phyloP scores from a whole-genome alignment of 805 yeast species.

The Zygoascus tannicola region DNA sequence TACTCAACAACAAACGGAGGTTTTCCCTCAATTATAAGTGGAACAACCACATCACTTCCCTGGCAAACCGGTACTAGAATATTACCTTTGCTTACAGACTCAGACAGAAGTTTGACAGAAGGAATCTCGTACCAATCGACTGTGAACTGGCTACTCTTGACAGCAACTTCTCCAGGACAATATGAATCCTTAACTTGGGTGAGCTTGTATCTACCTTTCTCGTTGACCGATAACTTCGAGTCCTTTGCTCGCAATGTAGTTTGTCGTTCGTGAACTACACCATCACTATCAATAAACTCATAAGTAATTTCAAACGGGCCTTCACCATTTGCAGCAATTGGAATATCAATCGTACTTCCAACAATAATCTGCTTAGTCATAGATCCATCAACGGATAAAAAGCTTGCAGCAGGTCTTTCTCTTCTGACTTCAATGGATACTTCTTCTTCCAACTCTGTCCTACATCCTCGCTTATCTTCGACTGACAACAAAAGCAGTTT shows the following conservation, averaged over 20 bases:
- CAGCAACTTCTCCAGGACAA: conserved; percentile 41
- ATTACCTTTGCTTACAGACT: conserved; percentile 24
- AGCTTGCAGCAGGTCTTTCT: conserved; percentile 53
- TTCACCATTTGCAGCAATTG: conserved; percentile 50
- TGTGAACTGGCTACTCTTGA: conserved; percentile 29
- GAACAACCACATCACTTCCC: conserved; percentile 39
- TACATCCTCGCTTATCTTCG: conserved; percentile 70
- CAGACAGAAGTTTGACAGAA: conserved; percentile 31
- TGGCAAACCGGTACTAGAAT: conserved; percentile 38
- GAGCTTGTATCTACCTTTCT: conserved; percentile 42
- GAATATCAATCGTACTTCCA: conserved; percentile 51
- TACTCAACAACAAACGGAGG: conserved; percentile 66
- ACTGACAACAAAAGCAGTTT: conserved; percentile 53
- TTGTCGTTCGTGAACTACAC: conserved; percentile 6
- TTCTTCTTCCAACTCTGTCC: conserved; percentile 54
- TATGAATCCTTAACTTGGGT: conserved; percentile 39
- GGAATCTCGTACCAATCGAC: conserved; percentile 42
- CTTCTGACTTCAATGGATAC: conserved; percentile 66
- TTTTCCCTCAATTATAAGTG: conserved; percentile 41
- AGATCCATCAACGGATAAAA: conserved; percentile 34
- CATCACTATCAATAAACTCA: conserved; percentile 9
- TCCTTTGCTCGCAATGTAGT: conserved; percentile 9
- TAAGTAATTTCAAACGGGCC: conserved; percentile 39
- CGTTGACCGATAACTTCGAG: conserved; percentile 29
- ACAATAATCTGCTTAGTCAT: conserved; percentile 30